Evolutionary conservation across 306 rosid species (phyloP).

Genomic region (Purshia tridentata): DNA sequence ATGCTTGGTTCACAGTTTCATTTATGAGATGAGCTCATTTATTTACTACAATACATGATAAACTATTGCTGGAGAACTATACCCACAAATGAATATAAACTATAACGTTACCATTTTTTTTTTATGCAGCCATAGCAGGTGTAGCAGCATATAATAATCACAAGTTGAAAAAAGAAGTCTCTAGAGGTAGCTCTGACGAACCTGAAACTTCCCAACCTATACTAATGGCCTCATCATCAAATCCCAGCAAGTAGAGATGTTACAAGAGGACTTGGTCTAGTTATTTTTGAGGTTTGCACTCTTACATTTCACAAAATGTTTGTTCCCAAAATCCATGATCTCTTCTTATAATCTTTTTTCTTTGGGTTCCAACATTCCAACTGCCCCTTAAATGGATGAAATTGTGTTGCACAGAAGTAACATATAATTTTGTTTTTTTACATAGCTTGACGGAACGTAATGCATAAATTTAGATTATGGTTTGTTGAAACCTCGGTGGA

Average conservation of each 20-base stretch:
- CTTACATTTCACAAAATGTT: neutral
- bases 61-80: neutral
- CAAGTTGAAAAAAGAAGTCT: slow-evolving; percentile 77
- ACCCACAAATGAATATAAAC: neutral
- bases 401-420: neutral
- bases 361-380: slow-evolving; percentile 25
- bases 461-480: slow-evolving; percentile 10
- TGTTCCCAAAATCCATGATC: slow-evolving; percentile 11
- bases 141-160: slow-evolving; percentile 92
- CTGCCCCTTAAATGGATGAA: slow-evolving; percentile 13
- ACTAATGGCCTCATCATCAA: slow-evolving; percentile 38
- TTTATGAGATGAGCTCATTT: neutral
- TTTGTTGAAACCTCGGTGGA: slow-evolving; percentile 17
- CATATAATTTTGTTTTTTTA: neutral
- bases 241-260: slow-evolving; percentile 51
- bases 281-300: slow-evolving; percentile 43
- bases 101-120: neutral
- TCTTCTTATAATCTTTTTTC: slow-evolving; percentile 1
- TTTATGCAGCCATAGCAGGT: slow-evolving; percentile 83
- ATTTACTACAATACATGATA: neutral
- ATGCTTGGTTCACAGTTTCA: neutral
- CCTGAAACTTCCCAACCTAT: slow-evolving; percentile 44
- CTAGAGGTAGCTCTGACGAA: slow-evolving; percentile 38
- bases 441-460: neutral
- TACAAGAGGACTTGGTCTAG: slow-evolving; percentile 30